Evolutionary conservation across 768 basidiomycete genomes (phyloP).

Genomic region (Dioszegia hungarica): DNA sequence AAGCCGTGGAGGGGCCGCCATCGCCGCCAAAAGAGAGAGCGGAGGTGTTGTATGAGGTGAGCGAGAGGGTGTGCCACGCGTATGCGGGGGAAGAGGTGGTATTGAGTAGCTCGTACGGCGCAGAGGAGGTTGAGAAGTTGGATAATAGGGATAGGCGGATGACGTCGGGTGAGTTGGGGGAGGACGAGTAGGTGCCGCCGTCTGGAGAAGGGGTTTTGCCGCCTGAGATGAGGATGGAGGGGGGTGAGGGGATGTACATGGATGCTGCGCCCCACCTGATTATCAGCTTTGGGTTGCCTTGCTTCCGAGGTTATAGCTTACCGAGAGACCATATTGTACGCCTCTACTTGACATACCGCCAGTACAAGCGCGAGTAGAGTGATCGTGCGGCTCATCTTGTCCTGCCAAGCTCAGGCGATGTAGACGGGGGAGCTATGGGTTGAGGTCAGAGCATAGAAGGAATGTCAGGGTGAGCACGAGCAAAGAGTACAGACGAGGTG

Average conservation of each 20-base stretch:
- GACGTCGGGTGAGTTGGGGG: constrained; percentile 67
- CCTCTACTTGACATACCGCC: background rate
- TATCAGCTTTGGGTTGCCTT: background rate
- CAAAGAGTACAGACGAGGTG: background rate
- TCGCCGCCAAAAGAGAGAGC: constrained; percentile 72
- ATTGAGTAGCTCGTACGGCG: constrained; percentile 65
- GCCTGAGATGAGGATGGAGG: constrained; percentile 66
- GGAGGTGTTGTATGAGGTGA: constrained; percentile 46
- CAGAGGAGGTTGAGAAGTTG: constrained; percentile 59
- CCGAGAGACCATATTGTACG: constrained; percentile 14
- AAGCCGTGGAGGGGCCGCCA: constrained; percentile 57
- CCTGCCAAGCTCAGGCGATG: background rate
- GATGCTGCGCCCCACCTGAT: constrained; percentile 79
- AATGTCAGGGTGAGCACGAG: too few relatives aligned
- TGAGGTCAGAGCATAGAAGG: background rate
- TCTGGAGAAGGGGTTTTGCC: constrained; percentile 72
- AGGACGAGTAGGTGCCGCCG: constrained; percentile 65
- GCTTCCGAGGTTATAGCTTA: constrained; percentile 4
- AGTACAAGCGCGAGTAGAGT: background rate
- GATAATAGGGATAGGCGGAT: constrained; percentile 52
- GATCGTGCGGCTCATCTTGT: background rate
- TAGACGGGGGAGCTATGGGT: too few relatives aligned
- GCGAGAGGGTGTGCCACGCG: constrained; percentile 75
- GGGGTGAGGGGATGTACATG: constrained; percentile 52
- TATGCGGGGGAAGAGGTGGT: constrained; percentile 59